Evolutionary conservation across 2,329 filamentous ascomycete genomes (phyloP).

Genomic region (Fusarium coffeatum): DNA sequence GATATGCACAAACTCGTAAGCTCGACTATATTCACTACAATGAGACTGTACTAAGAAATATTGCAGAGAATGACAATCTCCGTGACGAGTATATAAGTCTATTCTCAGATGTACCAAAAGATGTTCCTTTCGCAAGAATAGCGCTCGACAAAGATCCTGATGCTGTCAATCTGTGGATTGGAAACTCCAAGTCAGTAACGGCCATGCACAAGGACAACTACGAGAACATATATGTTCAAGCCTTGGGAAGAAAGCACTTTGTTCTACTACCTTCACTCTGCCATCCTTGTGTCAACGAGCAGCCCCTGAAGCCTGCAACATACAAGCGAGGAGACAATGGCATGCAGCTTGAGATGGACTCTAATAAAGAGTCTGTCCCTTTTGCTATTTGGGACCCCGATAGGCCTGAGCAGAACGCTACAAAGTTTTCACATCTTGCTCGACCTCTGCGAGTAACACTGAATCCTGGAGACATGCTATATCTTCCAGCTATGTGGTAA

Average conservation of each 20-base stretch:
- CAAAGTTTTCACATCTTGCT: constrained; percentile 69
- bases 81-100: constrained; percentile 76
- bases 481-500: constrained; percentile 83
- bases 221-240: constrained; percentile 85
- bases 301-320: constrained; percentile 64
- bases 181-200: constrained; percentile 75
- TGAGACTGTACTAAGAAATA: background rate
- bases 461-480: constrained; percentile 81
- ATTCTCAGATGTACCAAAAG: constrained; percentile 69
- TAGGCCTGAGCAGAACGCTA: constrained; percentile 59
- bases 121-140: constrained; percentile 78
- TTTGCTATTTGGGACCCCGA: constrained; percentile 83
- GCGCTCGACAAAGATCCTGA: constrained; percentile 75
- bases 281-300: constrained; percentile 76
- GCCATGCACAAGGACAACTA: constrained; percentile 86
- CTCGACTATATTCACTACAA: background rate
- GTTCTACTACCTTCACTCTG: constrained; percentile 78
- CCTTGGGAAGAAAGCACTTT: constrained; percentile 80
- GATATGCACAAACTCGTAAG: constrained; percentile 81
- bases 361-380: constrained; percentile 61
- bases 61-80: constrained; percentile 81
- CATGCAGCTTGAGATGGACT: constrained; percentile 53
- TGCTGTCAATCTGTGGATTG: constrained; percentile 86
- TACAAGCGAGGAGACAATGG: constrained; percentile 60
- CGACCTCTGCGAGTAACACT: constrained; percentile 75